Conservation (phyloP, 2,329 filamentous ascomycete genomes). For the Cladosporium sp. region DNA sequence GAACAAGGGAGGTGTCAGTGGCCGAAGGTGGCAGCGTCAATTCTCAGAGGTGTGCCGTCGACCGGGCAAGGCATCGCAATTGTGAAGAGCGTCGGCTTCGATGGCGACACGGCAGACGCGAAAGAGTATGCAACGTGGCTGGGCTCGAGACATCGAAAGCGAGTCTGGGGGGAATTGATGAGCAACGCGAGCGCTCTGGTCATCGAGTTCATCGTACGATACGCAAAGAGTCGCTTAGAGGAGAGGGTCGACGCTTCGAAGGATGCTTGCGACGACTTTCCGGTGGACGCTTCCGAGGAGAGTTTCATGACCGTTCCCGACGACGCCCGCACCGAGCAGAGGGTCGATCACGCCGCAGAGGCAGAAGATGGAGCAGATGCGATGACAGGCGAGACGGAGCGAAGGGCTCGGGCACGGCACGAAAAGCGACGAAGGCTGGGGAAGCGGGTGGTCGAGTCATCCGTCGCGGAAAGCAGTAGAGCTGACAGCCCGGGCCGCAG, state of each 20-base stretch:
- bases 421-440: not conserved
- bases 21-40: not conserved
- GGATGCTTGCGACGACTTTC: not conserved
- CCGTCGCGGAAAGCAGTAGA: not conserved
- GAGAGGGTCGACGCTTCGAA: not conserved
- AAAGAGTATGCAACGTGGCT: not conserved
- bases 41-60: not conserved
- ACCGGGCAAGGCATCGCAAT: not conserved
- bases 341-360: too few species aligned
- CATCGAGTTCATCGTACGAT: not conserved
- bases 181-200: not conserved
- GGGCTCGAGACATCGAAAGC: not conserved
- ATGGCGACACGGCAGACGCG: not conserved
- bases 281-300: too few species aligned
- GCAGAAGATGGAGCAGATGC: not conserved
- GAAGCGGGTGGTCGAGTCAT: not conserved
- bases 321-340: too few species aligned
- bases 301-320: too few species aligned
- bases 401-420: not conserved
- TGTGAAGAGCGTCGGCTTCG: not conserved
- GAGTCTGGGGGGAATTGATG: not conserved
- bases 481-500: too few species aligned
- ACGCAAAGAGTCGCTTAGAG: not conserved
- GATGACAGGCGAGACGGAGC: not conserved
- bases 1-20: not conserved